phyloP scores from a whole-genome alignment of 164 flowering plant species.

The Protea cynaroides region DNA sequence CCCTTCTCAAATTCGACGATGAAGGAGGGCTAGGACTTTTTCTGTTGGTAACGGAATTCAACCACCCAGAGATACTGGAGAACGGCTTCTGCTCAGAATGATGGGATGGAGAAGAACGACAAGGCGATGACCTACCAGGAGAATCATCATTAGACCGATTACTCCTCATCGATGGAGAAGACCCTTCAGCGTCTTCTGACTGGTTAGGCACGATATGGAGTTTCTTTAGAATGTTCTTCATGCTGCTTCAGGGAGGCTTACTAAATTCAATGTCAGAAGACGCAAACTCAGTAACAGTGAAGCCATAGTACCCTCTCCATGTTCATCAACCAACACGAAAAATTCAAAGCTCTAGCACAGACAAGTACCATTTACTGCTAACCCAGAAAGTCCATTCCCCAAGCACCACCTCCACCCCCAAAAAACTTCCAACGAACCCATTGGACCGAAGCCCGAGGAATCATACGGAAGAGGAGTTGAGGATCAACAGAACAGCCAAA shows the following conservation, averaged over 20 bases:
- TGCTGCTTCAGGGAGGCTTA: slow-evolving; percentile 14
- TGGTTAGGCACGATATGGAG: slow-evolving; percentile 70
- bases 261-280: slow-evolving; percentile 31
- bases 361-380: neutral
- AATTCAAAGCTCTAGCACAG: neutral
- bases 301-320: slow-evolving; percentile 36
- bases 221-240: slow-evolving; percentile 88
- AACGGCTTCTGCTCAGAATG: slow-evolving; percentile 57
- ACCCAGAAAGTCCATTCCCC: too few species aligned
- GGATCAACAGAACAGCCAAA: neutral
- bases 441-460: slow-evolving; percentile 15
- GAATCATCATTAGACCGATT: slow-evolving; percentile 31
- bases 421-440: slow-evolving; percentile 11
- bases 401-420: neutral
- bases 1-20: slow-evolving; percentile 32
- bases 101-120: slow-evolving; percentile 3
- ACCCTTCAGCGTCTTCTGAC: slow-evolving; percentile 50
- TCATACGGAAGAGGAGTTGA: neutral
- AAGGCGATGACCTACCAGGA: slow-evolving; percentile 28
- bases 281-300: slow-evolving; percentile 16
- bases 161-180: slow-evolving; percentile 49
- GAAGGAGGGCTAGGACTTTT: slow-evolving; percentile 55
- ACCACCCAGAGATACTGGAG: slow-evolving; percentile 69
- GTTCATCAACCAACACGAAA: slow-evolving; percentile 30
- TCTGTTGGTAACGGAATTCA: slow-evolving; percentile 57